These are phyloP conservation scores for Pistacia integerrima DNA, from an alignment of 345 rosid genomes.

Conservation along the genomic window DNA sequence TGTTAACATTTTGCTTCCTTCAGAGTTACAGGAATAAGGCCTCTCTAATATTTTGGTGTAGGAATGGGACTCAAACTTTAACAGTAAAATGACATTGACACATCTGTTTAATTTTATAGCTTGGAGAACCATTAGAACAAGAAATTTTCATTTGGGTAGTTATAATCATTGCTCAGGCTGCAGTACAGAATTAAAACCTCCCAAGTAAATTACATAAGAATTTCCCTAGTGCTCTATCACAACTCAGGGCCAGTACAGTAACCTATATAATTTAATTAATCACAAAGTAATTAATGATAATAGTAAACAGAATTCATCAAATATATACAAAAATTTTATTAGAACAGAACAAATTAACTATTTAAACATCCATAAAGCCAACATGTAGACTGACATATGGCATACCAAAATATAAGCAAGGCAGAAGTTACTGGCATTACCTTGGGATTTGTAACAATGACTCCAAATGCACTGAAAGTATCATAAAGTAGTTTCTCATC, in stretches of 20 bases:
- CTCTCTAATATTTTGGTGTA: neutral
- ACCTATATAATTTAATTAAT: neutral
- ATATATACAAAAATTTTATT: neutral
- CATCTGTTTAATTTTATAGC: neutral
- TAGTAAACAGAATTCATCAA: neutral
- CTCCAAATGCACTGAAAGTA: constrained; percentile 99
- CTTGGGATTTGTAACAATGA: constrained; percentile 96
- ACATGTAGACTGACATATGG: neutral
- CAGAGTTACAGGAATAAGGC: too few relatives aligned
- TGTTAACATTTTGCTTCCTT: too few relatives aligned
- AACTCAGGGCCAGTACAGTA: neutral
- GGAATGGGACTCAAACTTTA: neutral
- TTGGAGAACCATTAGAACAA: neutral
- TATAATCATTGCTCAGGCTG: neutral
- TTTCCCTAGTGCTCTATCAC: neutral
- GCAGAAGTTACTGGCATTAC: constrained; percentile 33
- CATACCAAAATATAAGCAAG: neutral
- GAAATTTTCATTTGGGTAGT: neutral
- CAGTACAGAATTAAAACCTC: neutral
- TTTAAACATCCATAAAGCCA: neutral
- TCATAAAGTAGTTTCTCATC: constrained; percentile 96
- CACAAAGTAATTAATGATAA: too few relatives aligned
- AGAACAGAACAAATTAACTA: neutral
- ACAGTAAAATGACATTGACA: neutral
- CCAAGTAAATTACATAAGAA: neutral